Percentiles rank a stretch among this genome's conserved stretches.
These are phyloP conservation scores for Pythium grandisporangium DNA, from an alignment of 352 stramenopile species.

Conservation along the genomic window DNA sequence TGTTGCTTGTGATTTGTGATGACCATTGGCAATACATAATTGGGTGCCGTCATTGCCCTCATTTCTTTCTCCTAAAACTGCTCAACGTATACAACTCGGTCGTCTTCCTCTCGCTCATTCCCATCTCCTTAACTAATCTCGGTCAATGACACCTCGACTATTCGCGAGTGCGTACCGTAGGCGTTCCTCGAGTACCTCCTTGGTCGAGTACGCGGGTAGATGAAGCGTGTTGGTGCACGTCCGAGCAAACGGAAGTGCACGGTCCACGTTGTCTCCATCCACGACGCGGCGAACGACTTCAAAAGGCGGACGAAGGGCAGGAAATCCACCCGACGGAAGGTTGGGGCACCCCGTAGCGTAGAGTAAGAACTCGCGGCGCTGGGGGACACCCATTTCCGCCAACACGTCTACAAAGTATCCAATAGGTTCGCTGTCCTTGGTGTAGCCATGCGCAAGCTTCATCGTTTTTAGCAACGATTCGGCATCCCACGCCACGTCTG, in stretches of 20 bases:
- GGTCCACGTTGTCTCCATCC: slow-evolving; percentile 59
- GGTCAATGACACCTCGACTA: slow-evolving; percentile 77
- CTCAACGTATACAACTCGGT: neutral
- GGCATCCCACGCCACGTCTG: slow-evolving; percentile 61
- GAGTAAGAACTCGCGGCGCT: slow-evolving; percentile 67
- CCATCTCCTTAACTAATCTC: no score
- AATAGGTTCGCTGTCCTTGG: slow-evolving; percentile 57
- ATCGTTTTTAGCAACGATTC: slow-evolving; percentile 56
- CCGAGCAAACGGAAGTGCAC: slow-evolving; percentile 67
- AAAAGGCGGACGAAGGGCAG: slow-evolving; percentile 57
- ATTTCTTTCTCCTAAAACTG: neutral
- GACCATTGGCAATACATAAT: no score
- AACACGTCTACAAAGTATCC: slow-evolving; percentile 63
- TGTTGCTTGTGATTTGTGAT: no score
- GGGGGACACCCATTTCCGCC: slow-evolving; percentile 41
- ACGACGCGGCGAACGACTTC: slow-evolving; percentile 78
- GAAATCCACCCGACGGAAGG: slow-evolving; percentile 60
- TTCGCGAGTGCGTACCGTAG: slow-evolving; percentile 70
- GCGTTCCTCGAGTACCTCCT: slow-evolving; percentile 46
- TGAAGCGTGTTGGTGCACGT: slow-evolving; percentile 85
- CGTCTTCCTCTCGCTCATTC: no score
- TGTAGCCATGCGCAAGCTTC: slow-evolving; percentile 80
- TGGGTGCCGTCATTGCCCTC: no score
- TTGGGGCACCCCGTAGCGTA: slow-evolving; percentile 82
- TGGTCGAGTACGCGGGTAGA: slow-evolving; percentile 72